These are phyloP conservation scores for Tulasnella sp. DNA, from an alignment of 768 basidiomycete species.

Conservation along the genomic window DNA sequence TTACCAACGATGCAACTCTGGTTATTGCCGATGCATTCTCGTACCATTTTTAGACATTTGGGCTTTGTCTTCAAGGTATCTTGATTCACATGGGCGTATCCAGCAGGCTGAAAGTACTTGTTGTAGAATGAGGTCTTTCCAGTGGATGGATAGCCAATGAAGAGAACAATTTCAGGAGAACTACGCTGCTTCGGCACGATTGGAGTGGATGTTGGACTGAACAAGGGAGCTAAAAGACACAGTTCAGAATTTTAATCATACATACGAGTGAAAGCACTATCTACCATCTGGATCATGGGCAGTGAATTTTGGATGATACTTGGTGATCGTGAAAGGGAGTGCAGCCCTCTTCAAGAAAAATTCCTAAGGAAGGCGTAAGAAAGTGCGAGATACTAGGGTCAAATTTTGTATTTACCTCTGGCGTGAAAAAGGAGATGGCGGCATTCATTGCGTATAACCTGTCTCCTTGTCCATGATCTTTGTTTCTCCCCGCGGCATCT, in stretches of 20 bases:
- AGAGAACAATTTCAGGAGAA: conserved; percentile 39
- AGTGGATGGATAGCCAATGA: conserved; percentile 47
- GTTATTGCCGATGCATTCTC: conserved; percentile 39
- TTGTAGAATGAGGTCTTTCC: conserved; percentile 79
- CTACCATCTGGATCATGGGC: conserved; percentile 24
- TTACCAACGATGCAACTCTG: conserved; percentile 67
- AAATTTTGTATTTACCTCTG: conserved; percentile 47
- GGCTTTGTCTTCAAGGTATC: conserved; percentile 61
- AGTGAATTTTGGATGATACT: conserved; percentile 50
- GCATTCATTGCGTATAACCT: conserved; percentile 74
- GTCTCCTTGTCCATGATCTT: conserved; percentile 72
- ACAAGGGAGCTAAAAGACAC: conserved; percentile 24
- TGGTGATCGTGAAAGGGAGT: conserved; percentile 40
- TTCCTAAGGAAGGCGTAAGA: conserved; percentile 38
- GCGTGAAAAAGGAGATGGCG: conserved; percentile 62
- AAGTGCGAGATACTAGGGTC: neutral
- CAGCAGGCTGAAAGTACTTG: conserved; percentile 48
- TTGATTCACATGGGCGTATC: conserved; percentile 79
- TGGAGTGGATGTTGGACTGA: conserved; percentile 34
- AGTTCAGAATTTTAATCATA: conserved; percentile 36
- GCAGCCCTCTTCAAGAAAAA: conserved; percentile 50
- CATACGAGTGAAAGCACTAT: neutral
- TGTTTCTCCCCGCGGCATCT: conserved; percentile 72
- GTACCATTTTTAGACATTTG: conserved; percentile 57
- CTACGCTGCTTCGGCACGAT: conserved; percentile 23